Evolutionary conservation across 225 moss, liverwort and hornwort genomes (phyloP), one percentile per base, ranked within the genome.

Genomic region (Straminergon stramineum): DNA sequence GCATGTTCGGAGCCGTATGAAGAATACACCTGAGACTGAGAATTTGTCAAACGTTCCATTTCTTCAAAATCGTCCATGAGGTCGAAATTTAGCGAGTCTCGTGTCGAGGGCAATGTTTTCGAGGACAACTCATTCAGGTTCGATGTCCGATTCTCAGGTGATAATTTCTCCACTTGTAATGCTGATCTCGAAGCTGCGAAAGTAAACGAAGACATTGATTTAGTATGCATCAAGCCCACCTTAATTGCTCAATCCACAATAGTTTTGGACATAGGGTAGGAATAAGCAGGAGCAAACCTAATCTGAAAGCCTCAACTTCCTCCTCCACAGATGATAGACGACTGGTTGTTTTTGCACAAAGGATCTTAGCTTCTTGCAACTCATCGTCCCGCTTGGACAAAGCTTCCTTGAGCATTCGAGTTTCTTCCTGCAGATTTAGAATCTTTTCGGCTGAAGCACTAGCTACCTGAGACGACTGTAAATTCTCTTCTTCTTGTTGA

Each of bases 11-110:
- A 91, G 84, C 90, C 76, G 75, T 83, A 75, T 57, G 84, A 85
- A 43, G 81, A 91, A 67, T 95, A 89, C 24, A 64, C 64, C 55
- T 88, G 88, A 51, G 92, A 94, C 31, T 95, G 82, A 32, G 93
- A 91, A 91, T 93, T 94, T 9, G 98, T 97, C 86, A 98, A 64
- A 60, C 90, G 95, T 88, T 98, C 98, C 92, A 98, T 97, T 90
- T 97, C 97, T 82, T 91, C 91, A 66, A 98, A 98, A 75, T 98
- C 98, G 86, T 95, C 93, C 96, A 98, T 95, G 66, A 98, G 93
- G n/a, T 96, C 96, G 81, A 96, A 88, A 73, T 96, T 91, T 51
- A 87, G 82, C 10, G 94, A 88, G 75, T 87, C 89, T 57, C 88
- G 87, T 86, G 75, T 93, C 77, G 84, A 92, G 71, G 30, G 66